phyloP scores from a whole-genome alignment of 805 yeast genomes.

The Lipomyces spencermartinsiae region DNA sequence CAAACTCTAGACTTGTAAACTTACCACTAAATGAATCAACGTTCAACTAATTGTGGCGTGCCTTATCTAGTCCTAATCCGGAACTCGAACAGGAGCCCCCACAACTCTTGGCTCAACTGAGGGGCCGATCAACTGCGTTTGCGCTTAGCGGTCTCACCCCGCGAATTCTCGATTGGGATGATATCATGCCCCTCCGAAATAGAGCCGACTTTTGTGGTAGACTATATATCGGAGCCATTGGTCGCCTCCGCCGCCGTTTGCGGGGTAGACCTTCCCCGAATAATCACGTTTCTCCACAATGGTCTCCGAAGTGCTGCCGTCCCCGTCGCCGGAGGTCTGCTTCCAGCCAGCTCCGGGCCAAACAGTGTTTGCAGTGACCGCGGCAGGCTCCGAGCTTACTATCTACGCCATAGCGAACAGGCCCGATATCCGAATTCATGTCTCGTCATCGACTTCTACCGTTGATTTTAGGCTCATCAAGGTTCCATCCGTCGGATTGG shows the following conservation, averaged over 20 bases:
- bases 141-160: background rate
- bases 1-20: too few species aligned
- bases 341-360: constrained; percentile 1
- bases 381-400: background rate
- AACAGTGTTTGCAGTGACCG: background rate
- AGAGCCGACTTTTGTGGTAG: too few species aligned
- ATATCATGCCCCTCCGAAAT: too few species aligned
- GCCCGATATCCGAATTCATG: background rate
- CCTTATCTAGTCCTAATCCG: too few species aligned
- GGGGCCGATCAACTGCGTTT: constrained; percentile 1
- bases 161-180: too few species aligned
- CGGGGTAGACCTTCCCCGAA: background rate
- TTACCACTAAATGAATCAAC: too few species aligned
- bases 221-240: too few species aligned
- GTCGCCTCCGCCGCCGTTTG: background rate
- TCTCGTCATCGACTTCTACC: background rate
- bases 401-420: constrained; percentile 3
- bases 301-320: background rate
- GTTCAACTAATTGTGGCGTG: too few species aligned
- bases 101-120: too few species aligned
- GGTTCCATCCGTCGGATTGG: background rate
- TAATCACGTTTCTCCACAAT: background rate
- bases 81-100: too few species aligned
- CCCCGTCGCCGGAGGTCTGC: background rate
- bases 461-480: background rate